phyloP scores from a whole-genome alignment of 1,139 yeast species.

The Trichomonascaceae sp. region DNA sequence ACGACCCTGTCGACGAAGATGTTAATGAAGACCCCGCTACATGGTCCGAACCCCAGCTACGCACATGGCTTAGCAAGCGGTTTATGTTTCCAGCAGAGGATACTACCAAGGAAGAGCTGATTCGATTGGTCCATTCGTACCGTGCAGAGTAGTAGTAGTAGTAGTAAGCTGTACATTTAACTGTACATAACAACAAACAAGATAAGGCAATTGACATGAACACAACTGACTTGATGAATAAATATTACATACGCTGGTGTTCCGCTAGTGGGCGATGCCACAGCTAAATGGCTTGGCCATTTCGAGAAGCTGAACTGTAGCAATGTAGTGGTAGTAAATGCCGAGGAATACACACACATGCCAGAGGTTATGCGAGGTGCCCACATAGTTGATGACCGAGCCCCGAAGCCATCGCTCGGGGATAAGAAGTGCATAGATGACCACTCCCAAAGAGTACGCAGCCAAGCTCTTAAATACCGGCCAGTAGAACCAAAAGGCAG shows the following conservation, averaged over 20 bases:
- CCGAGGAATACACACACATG: constrained; percentile 85
- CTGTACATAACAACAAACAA: too few relatives aligned
- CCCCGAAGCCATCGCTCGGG: constrained; percentile 69
- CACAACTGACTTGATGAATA: too few relatives aligned
- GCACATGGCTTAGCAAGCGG: constrained; percentile 15
- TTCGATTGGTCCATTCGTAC: constrained; percentile 9
- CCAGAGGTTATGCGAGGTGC: constrained; percentile 97
- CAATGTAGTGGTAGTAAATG: constrained; percentile 70
- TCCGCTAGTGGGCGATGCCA: too few relatives aligned
- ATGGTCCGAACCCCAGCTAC: constrained; percentile 15
- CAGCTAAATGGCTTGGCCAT: constrained; percentile 22
- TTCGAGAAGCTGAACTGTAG: constrained; percentile 57
- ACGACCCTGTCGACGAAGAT: constrained; percentile 6
- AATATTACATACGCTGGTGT: too few relatives aligned
- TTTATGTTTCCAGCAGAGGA: constrained; percentile 16
- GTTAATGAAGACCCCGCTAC: constrained; percentile 9
- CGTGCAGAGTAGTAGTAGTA: constrained; percentile 4
- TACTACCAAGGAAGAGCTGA: constrained; percentile 12
- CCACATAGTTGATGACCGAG: constrained; percentile 42
- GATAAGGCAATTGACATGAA: too few relatives aligned
- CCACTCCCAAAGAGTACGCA: constrained; percentile 73
- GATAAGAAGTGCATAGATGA: constrained; percentile 73
- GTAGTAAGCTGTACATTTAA: background rate
- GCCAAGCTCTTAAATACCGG: constrained; percentile 56
- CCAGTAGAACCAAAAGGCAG: constrained; percentile 39